Percentiles rank a stretch among this genome's conserved stretches.
These are phyloP conservation scores for Haplosporangium gracile DNA, from an alignment of 192 early-diverging fungal genomes.

Conservation along the genomic window DNA sequence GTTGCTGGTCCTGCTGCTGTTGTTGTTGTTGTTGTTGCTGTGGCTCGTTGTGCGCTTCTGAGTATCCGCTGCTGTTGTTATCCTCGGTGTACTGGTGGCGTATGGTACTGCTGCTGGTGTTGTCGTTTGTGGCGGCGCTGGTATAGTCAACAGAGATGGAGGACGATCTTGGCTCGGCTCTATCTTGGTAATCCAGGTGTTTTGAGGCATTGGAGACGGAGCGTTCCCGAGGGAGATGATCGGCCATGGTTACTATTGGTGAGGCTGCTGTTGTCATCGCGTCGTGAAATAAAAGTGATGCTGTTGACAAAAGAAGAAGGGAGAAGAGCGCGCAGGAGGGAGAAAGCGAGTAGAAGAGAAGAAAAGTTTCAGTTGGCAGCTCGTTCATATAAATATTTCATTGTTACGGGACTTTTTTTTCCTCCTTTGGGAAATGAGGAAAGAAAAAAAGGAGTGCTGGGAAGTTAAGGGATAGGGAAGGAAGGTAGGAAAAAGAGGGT, in stretches of 20 bases:
- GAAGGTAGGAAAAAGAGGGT: not conserved
- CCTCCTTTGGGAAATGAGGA: not conserved
- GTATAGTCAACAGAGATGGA: slow-evolving; percentile 27
- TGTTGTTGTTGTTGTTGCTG: slow-evolving; percentile 1
- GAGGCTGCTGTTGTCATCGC: slow-evolving; percentile 42
- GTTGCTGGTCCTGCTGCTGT: slow-evolving; percentile 10
- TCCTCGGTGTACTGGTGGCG: slow-evolving; percentile 18
- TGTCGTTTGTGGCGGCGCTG: not conserved
- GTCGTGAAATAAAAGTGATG: not conserved
- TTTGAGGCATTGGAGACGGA: slow-evolving; percentile 40
- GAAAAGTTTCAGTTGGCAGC: not conserved
- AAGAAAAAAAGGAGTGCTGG: not conserved
- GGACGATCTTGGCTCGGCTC: slow-evolving; percentile 36
- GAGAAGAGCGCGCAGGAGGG: not conserved
- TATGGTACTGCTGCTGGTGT: not conserved
- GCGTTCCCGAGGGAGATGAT: slow-evolving; percentile 27
- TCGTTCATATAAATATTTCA: not conserved
- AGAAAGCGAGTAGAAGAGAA: not conserved
- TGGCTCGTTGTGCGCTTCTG: slow-evolving; percentile 7
- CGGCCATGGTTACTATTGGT: slow-evolving; percentile 8
- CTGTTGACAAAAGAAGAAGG: not conserved
- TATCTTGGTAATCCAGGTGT: slow-evolving; percentile 37
- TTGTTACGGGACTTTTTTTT: not conserved
- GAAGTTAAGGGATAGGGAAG: not conserved
- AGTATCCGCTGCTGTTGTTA: slow-evolving; percentile 1